These are phyloP conservation scores for Pezicula radicicola DNA, from an alignment of 2,329 filamentous ascomycete genomes.

Conservation along the genomic window DNA sequence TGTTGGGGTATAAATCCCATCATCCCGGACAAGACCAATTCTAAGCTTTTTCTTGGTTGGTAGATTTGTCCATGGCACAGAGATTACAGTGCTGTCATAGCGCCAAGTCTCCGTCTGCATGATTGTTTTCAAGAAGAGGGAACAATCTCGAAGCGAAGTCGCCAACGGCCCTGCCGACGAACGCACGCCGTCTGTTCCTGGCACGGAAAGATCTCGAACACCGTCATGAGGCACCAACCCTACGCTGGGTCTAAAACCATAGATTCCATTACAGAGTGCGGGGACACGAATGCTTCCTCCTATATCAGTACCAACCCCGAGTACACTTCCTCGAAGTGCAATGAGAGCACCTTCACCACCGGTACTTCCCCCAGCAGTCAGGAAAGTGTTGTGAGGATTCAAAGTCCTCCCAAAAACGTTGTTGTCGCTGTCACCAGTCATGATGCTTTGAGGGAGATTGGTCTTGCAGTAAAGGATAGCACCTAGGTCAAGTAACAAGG, in stretches of 20 bases:
- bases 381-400: constrained; percentile 53
- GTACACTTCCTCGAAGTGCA: constrained; percentile 43
- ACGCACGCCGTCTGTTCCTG: constrained; percentile 44
- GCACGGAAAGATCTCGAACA: constrained; percentile 48
- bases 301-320: constrained; percentile 60
- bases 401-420: constrained; percentile 57
- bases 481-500: constrained; percentile 52
- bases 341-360: constrained; percentile 60
- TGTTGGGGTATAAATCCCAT: constrained; percentile 44
- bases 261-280: constrained; percentile 44
- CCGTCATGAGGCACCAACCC: constrained; percentile 37
- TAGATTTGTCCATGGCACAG: constrained; percentile 9
- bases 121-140: constrained; percentile 42
- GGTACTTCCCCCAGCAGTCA: constrained; percentile 57
- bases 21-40: constrained; percentile 34
- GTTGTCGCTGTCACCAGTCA: constrained; percentile 51
- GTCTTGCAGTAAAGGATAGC: constrained; percentile 66
- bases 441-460: constrained; percentile 57
- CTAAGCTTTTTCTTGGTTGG: constrained; percentile 8
- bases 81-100: constrained; percentile 27
- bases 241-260: constrained; percentile 42
- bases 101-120: constrained; percentile 45
- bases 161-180: constrained; percentile 43
- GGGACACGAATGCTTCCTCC: constrained; percentile 35
- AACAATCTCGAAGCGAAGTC: constrained; percentile 44